Conservation (phyloP, 2,329 filamentous ascomycete species). For the Diaporthe capsici region DNA sequence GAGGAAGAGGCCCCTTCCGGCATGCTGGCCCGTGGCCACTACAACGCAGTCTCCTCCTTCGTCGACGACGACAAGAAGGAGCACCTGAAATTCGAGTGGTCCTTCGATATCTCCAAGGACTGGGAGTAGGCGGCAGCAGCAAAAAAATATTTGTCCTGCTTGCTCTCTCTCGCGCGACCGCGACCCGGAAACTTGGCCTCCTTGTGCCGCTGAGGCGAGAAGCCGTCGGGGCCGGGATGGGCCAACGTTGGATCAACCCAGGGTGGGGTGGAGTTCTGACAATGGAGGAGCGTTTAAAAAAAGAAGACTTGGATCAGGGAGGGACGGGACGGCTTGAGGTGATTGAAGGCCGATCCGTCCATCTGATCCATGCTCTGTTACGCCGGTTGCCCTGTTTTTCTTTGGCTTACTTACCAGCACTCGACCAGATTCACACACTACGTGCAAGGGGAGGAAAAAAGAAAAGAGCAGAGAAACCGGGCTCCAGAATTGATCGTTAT, state of each 20-base stretch:
- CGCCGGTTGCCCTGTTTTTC: neutral
- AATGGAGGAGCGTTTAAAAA: neutral
- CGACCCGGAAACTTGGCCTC: neutral
- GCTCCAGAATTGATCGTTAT: slow-evolving; percentile 32
- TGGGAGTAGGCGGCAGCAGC: slow-evolving; percentile 70
- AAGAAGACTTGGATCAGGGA: neutral
- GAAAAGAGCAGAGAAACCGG: slow-evolving; percentile 9
- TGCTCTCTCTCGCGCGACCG: slow-evolving; percentile 10
- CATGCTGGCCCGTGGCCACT: slow-evolving; percentile 91
- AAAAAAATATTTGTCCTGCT: neutral
- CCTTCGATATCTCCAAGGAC: slow-evolving; percentile 96
- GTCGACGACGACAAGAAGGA: slow-evolving; percentile 94
- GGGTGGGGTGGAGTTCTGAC: neutral
- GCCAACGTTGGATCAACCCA: neutral
- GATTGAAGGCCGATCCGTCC: neutral
- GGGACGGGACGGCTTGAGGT: neutral
- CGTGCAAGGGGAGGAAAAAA: neutral
- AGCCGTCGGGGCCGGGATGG: neutral
- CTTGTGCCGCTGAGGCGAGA: neutral
- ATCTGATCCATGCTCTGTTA: neutral
- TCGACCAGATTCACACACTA: slow-evolving; percentile 16
- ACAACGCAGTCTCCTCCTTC: slow-evolving; percentile 91
- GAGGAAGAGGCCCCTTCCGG: slow-evolving; percentile 93
- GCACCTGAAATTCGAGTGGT: slow-evolving; percentile 95
- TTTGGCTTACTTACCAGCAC: neutral